Evolutionary conservation across 768 basidiomycete genomes (phyloP).

Genomic region (Hypsizygus marmoreus): DNA sequence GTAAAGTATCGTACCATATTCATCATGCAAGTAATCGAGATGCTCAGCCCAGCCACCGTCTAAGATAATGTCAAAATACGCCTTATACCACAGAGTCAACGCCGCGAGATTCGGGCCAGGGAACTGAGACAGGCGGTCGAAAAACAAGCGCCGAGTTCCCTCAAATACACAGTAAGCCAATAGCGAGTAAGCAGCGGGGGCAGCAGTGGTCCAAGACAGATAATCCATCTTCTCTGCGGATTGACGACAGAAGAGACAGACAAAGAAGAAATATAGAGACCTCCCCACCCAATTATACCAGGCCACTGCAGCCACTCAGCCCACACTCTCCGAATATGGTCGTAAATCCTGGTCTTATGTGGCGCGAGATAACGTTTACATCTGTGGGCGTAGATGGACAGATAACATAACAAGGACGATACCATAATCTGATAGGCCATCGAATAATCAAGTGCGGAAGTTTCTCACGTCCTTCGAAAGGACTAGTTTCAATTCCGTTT

Average conservation of each 20-base stretch:
- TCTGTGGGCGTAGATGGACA: neutral
- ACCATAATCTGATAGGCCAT: too few species aligned
- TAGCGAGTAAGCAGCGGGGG: neutral
- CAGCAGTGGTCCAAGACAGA: neutral
- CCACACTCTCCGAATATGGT: neutral
- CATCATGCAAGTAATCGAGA: conserved; percentile 34
- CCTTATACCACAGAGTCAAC: conserved; percentile 32
- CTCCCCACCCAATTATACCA: too few species aligned
- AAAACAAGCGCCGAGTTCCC: conserved; percentile 20
- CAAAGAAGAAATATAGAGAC: too few species aligned
- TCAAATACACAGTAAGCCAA: neutral
- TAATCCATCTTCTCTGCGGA: neutral
- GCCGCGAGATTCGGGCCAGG: conserved; percentile 37
- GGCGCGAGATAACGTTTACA: conserved; percentile 2
- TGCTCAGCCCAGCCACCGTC: conserved; percentile 40
- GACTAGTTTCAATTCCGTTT: neutral
- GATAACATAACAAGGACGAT: too few species aligned
- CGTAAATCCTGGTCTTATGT: neutral
- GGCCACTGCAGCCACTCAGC: neutral
- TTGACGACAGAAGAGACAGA: neutral
- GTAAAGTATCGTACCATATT: conserved; percentile 31
- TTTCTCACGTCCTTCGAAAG: neutral
- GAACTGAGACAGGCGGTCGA: conserved; percentile 30
- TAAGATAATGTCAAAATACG: conserved; percentile 35
- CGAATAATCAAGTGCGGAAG: neutral